A percentile compares a stretch with the other conserved stretches of the same genome.
Conservation (phyloP, 2,329 filamentous ascomycete genomes). For the Lachnellula subtilissima region DNA sequence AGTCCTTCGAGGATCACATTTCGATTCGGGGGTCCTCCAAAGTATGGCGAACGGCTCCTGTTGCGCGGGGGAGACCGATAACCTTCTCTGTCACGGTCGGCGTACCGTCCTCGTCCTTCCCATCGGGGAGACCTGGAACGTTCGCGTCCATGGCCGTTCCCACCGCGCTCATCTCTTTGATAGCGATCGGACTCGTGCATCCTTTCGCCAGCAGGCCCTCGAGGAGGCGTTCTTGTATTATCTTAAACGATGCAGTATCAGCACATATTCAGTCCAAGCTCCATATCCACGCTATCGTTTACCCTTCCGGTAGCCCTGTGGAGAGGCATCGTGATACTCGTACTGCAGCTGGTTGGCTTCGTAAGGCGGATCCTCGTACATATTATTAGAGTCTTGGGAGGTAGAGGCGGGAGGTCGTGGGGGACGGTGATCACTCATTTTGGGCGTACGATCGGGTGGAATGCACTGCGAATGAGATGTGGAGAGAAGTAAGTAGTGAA, state of each 20-base stretch:
- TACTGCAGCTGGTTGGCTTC: constrained; percentile 11
- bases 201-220: constrained; percentile 21
- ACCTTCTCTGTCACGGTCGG: constrained; percentile 31
- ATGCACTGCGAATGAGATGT: not conserved
- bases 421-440: constrained; percentile 22
- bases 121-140: constrained; percentile 35
- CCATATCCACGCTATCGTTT: constrained; percentile 31
- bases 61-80: constrained; percentile 28
- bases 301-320: constrained; percentile 32
- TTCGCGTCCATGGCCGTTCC: constrained; percentile 34
- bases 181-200: constrained; percentile 18
- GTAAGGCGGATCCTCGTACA: constrained; percentile 41
- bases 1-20: constrained; percentile 53
- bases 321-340: constrained; percentile 14
- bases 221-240: constrained; percentile 28
- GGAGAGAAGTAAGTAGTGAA: not conserved
- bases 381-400: constrained; percentile 33
- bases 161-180: constrained; percentile 28
- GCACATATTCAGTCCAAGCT: constrained; percentile 27
- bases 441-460: not conserved
- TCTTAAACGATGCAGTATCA: constrained; percentile 33
- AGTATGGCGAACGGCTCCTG: constrained; percentile 31
- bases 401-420: constrained; percentile 15
- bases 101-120: constrained; percentile 29
- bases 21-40: constrained; percentile 38